phyloP scores from a whole-genome alignment of 805 yeast genomes.

The Metschnikowia colocasiae region DNA sequence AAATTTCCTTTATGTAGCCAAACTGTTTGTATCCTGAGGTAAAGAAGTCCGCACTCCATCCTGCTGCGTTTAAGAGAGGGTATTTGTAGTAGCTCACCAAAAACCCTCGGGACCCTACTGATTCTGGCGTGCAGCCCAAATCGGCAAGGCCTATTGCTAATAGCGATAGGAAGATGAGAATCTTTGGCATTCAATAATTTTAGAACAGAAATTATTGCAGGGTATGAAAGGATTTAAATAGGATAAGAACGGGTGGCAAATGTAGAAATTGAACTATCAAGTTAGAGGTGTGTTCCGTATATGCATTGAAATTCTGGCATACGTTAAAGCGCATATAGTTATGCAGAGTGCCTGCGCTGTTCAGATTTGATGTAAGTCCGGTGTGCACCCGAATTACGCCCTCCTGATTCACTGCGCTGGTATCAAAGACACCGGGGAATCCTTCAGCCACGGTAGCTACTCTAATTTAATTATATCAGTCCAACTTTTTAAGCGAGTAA shows the following conservation, averaged over 20 bases:
- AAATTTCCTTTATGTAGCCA: neutral
- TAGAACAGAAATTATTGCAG: neutral
- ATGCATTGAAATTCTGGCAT: too few relatives aligned
- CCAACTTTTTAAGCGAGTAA: too few relatives aligned
- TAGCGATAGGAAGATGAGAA: neutral
- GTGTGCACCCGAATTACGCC: neutral
- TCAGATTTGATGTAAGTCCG: neutral
- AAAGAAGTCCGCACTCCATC: slow-evolving; percentile 5
- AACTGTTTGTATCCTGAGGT: slow-evolving; percentile 1
- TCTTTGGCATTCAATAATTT: neutral
- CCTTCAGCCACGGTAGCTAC: too few relatives aligned
- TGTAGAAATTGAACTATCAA: neutral
- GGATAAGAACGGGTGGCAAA: neutral
- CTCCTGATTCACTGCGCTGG: neutral
- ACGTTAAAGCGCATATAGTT: neutral
- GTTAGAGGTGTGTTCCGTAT: neutral
- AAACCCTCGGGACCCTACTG: slow-evolving; percentile 7
- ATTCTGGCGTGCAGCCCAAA: neutral
- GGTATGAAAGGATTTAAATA: neutral
- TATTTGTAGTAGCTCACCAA: slow-evolving; percentile 8
- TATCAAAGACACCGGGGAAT: too few relatives aligned
- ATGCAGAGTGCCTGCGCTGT: neutral
- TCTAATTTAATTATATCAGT: too few relatives aligned
- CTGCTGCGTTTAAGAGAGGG: neutral
- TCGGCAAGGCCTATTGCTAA: neutral